Conservation (phyloP, 2,329 filamentous ascomycete genomes). For the Cordyceps pruinosa region DNA sequence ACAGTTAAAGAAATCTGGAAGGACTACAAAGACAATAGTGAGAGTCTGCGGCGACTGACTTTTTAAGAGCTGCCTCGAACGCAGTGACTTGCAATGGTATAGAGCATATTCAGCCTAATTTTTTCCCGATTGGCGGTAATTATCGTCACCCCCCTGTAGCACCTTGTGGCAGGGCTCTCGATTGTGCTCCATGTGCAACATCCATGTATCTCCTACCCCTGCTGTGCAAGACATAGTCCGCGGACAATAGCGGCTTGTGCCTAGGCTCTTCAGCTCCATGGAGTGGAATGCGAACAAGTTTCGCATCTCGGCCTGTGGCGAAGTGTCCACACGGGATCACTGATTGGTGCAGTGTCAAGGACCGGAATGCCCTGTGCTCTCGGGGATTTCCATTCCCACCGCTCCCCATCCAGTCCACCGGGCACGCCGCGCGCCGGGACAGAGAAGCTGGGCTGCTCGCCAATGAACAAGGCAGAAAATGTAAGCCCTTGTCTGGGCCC, state of each 20-base stretch:
- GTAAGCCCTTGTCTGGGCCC: neutral
- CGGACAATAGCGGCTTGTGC: neutral
- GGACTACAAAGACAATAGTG: too few relatives aligned
- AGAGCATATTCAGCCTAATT: neutral
- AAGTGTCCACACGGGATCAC: neutral
- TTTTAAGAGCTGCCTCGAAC: neutral
- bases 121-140: conserved; percentile 2
- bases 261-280: neutral
- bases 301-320: neutral
- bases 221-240: neutral
- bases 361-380: neutral
- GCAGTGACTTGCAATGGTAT: neutral
- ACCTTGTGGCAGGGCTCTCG: neutral
- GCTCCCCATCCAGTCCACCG: neutral
- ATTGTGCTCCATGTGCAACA: neutral
- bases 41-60: neutral
- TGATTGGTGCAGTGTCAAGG: neutral
- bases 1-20: neutral
- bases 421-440: neutral
- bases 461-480: neutral
- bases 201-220: conserved; percentile 1
- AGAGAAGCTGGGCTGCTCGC: neutral
- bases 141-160: neutral
- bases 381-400: neutral
- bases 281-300: neutral